Conservation (phyloP, 768 basidiomycete species). For the Nidula microcarpa region DNA sequence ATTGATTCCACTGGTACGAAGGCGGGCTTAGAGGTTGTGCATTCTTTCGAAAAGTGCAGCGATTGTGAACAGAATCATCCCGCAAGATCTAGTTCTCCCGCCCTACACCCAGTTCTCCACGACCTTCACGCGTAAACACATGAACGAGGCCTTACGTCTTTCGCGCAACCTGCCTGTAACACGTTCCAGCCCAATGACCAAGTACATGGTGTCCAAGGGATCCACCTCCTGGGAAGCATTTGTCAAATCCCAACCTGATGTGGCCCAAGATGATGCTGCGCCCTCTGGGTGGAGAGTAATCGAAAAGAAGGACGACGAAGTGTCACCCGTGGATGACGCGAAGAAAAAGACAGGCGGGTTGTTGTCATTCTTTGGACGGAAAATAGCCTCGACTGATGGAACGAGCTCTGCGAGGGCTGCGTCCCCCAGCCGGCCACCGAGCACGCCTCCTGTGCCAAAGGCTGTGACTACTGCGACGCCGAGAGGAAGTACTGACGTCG, state of each 20-base stretch:
- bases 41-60: neutral
- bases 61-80: slow-evolving; percentile 41
- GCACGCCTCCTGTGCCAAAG: neutral
- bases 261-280: slow-evolving; percentile 48
- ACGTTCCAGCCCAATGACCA: slow-evolving; percentile 63
- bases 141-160: slow-evolving; percentile 58
- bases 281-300: slow-evolving; percentile 75
- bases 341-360: slow-evolving; percentile 55
- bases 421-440: slow-evolving; percentile 3
- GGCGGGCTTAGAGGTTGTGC: neutral
- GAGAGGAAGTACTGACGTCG: slow-evolving; percentile 5
- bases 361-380: slow-evolving; percentile 72
- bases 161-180: slow-evolving; percentile 57
- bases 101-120: slow-evolving; percentile 46
- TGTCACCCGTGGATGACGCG: slow-evolving; percentile 25
- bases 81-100: slow-evolving; percentile 48
- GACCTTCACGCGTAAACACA: slow-evolving; percentile 54
- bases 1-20: neutral
- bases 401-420: slow-evolving; percentile 14
- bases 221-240: slow-evolving; percentile 74
- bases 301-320: slow-evolving; percentile 46
- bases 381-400: slow-evolving; percentile 12
- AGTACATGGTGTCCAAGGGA: slow-evolving; percentile 67
- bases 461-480: slow-evolving; percentile 6
- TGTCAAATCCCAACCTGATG: slow-evolving; percentile 50